These are phyloP conservation scores for Myrica gale DNA, from an alignment of 306 rosid genomes.

Conservation along the genomic window DNA sequence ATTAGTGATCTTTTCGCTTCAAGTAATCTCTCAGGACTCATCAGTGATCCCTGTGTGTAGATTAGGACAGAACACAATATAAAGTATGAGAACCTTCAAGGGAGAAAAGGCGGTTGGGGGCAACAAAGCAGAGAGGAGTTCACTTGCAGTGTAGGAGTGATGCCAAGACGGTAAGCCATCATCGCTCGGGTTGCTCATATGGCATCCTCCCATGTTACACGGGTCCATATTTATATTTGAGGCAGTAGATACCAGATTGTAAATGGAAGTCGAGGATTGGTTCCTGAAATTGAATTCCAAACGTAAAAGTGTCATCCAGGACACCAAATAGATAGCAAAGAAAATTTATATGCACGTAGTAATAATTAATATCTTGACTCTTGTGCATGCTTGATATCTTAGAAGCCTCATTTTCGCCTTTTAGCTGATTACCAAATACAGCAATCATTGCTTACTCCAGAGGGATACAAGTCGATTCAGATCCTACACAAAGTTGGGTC, in stretches of 20 bases:
- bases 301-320: too few relatives aligned
- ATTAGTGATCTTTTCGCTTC: too few relatives aligned
- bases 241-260: slow-evolving; percentile 55
- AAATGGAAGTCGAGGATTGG: slow-evolving; percentile 38
- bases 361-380: too few relatives aligned
- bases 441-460: background rate
- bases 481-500: slow-evolving; percentile 43
- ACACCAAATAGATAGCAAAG: background rate
- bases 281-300: slow-evolving; percentile 30
- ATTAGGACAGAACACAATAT: too few relatives aligned
- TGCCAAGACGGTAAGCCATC: slow-evolving; percentile 55
- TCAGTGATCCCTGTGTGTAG: too few relatives aligned
- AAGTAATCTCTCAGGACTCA: too few relatives aligned
- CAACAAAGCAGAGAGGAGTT: slow-evolving; percentile 19
- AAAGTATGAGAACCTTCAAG: slow-evolving; percentile 24
- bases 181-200: slow-evolving; percentile 30
- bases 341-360: background rate
- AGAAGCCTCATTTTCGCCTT: background rate
- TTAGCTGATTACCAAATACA: background rate
- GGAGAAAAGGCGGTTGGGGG: slow-evolving; percentile 30
- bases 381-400: background rate
- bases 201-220: slow-evolving; percentile 28
- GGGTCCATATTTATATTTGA: slow-evolving; percentile 47
- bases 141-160: slow-evolving; percentile 41
- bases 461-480: slow-evolving; percentile 42